Percentiles rank a stretch among this genome's conserved stretches.
These are phyloP conservation scores for Tremella yokohamensis DNA, from an alignment of 768 basidiomycete species.

Conservation along the genomic window DNA sequence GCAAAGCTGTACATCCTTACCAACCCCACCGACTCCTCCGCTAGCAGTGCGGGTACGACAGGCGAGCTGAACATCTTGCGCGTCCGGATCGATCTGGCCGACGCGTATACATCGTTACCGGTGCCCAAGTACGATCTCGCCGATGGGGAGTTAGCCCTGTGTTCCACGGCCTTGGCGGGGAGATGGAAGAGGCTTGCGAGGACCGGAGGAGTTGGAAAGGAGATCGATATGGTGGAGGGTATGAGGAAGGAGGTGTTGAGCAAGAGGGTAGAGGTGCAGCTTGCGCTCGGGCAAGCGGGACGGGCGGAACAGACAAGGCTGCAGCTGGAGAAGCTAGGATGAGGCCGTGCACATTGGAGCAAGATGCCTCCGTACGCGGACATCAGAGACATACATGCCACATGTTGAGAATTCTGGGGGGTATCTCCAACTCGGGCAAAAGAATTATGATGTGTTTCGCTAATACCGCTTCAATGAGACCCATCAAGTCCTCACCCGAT, in stretches of 20 bases:
- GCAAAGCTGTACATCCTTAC: conserved; percentile 32
- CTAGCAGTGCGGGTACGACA: no score
- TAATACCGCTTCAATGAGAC: no score
- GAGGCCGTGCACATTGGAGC: background rate
- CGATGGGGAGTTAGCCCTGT: no score
- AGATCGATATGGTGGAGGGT: background rate
- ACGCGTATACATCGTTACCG: conserved; percentile 5
- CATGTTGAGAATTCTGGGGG: no score
- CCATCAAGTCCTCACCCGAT: no score
- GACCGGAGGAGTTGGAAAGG: conserved; percentile 13
- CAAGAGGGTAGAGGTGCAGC: background rate
- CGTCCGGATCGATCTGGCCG: conserved; percentile 17
- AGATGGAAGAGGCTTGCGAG: conserved; percentile 18
- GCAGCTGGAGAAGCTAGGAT: background rate
- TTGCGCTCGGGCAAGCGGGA: background rate
- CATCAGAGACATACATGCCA: no score
- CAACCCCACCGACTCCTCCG: conserved; percentile 1
- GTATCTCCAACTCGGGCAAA: no score
- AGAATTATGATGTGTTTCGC: no score
- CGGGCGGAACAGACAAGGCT: background rate
- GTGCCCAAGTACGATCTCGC: conserved; percentile 13
- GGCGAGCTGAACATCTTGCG: background rate
- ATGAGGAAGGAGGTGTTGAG: background rate
- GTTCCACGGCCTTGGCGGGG: background rate
- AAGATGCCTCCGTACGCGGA: background rate